Evolutionary conservation across 345 rosid species (phyloP).

Genomic region (Reutealis trisperma): DNA sequence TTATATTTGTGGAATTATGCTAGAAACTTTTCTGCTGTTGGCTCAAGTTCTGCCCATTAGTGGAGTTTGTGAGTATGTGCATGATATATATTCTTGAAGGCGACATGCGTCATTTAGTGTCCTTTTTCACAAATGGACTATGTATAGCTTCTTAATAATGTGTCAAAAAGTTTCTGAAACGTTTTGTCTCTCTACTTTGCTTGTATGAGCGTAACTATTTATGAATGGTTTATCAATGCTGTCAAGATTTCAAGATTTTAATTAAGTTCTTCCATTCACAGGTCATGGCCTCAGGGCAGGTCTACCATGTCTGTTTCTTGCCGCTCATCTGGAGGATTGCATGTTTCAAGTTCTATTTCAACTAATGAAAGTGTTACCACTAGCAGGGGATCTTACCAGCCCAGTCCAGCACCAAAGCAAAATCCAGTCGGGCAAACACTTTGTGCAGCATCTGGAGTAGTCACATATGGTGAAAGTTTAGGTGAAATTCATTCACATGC

Average conservation of each 20-base stretch:
- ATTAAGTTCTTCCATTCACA: constrained; percentile 9
- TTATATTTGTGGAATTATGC: too few species aligned
- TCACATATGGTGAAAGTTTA: constrained; percentile 30
- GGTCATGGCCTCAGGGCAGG: constrained; percentile 26
- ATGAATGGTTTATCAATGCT: neutral
- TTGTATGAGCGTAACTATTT: too few species aligned
- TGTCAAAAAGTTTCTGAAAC: neutral
- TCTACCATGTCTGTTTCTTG: constrained; percentile 21
- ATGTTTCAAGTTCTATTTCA: constrained; percentile 14
- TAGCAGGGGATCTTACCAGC: constrained; percentile 15
- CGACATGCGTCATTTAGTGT: too few species aligned
- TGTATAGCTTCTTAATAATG: neutral
- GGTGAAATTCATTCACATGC: constrained; percentile 35
- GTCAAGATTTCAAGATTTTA: neutral
- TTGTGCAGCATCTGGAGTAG: constrained; percentile 40
- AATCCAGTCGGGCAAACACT: constrained; percentile 37
- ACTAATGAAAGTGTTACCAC: constrained; percentile 13
- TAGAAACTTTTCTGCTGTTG: too few species aligned
- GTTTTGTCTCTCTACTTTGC: neutral
- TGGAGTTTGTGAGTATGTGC: too few species aligned
- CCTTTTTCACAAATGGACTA: too few species aligned
- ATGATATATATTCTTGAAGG: too few species aligned
- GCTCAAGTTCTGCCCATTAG: too few species aligned
- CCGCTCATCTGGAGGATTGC: constrained; percentile 22
- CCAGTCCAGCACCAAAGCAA: constrained; percentile 33